phyloP scores from a whole-genome alignment of 768 basidiomycete genomes.

The Rhizopogon vesiculosus region DNA sequence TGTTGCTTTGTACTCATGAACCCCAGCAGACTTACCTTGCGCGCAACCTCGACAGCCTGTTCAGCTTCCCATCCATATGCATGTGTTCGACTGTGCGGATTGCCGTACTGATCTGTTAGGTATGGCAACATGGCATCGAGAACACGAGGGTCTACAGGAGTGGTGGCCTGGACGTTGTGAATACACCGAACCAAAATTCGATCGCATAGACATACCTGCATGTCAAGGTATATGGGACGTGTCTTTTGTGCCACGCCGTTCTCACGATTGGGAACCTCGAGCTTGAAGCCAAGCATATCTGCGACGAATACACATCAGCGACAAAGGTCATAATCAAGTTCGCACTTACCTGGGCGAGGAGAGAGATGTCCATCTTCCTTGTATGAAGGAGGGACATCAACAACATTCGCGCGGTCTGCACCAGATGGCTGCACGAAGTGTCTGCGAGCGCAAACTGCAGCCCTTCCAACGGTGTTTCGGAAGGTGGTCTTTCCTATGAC shows the following conservation, averaged over 20 bases:
- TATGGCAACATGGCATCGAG: constrained; percentile 96
- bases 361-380: constrained; percentile 65
- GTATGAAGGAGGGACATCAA: constrained; percentile 74
- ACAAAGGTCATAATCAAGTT: neutral
- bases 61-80: constrained; percentile 99
- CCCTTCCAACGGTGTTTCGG: constrained; percentile 18
- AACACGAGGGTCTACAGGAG: constrained; percentile 95
- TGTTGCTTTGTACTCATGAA: neutral
- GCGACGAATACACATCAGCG: constrained; percentile 6
- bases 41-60: constrained; percentile 86
- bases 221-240: constrained; percentile 95
- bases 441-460: constrained; percentile 35
- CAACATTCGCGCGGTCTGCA: constrained; percentile 77
- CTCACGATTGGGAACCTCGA: constrained; percentile 60
- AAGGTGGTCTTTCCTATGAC: constrained; percentile 21
- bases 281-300: constrained; percentile 91
- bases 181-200: constrained; percentile 5
- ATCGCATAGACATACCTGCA: constrained; percentile 62
- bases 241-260: constrained; percentile 53
- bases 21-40: constrained; percentile 50
- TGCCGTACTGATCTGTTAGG: constrained; percentile 93
- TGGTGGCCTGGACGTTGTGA: constrained; percentile 68
- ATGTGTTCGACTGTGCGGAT: constrained; percentile 97
- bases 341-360: constrained; percentile 57
- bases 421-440: constrained; percentile 78